phyloP scores from a whole-genome alignment of 352 stramenopile genomes.

The Peronospora farinosa region DNA sequence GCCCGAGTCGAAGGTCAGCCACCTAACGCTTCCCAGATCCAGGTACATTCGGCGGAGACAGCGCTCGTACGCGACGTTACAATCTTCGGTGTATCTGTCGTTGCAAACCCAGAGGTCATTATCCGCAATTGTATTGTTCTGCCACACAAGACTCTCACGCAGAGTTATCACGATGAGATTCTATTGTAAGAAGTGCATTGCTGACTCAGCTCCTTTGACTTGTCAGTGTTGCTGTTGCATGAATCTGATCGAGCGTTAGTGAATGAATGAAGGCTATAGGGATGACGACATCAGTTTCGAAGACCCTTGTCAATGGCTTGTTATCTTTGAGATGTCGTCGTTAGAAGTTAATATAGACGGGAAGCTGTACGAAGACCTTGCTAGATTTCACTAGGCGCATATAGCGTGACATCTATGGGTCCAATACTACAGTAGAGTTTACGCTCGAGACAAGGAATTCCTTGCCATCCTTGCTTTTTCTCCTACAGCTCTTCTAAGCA shows the following conservation, averaged over 20 bases:
- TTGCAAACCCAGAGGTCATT: slow-evolving; percentile 82
- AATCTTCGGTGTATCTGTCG: slow-evolving; percentile 85
- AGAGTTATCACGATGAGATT: slow-evolving; percentile 88
- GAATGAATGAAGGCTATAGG: slow-evolving; percentile 1
- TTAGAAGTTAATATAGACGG: no score
- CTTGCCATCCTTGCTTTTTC: no score
- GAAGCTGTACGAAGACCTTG: no score
- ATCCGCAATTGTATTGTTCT: slow-evolving; percentile 88
- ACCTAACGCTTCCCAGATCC: slow-evolving; percentile 70
- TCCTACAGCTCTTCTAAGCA: no score
- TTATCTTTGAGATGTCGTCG: no score
- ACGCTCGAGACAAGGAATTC: no score
- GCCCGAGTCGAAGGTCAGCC: slow-evolving; percentile 77
- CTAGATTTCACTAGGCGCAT: no score
- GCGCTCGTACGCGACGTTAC: slow-evolving; percentile 83
- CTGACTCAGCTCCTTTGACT: slow-evolving; percentile 15
- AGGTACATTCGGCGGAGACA: slow-evolving; percentile 59
- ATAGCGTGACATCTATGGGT: no score
- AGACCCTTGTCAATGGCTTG: no score
- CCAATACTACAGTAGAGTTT: no score
- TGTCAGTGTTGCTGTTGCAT: slow-evolving; percentile 17
- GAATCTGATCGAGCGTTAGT: slow-evolving; percentile 18
- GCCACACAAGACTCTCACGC: slow-evolving; percentile 80
- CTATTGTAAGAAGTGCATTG: slow-evolving; percentile 53
- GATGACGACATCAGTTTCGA: not conserved